A percentile compares a stretch with the other conserved stretches of the same genome.
phyloP scores from a whole-genome alignment of 495 filamentous ascomycete genomes.

The Sordaria brevicollis region DNA sequence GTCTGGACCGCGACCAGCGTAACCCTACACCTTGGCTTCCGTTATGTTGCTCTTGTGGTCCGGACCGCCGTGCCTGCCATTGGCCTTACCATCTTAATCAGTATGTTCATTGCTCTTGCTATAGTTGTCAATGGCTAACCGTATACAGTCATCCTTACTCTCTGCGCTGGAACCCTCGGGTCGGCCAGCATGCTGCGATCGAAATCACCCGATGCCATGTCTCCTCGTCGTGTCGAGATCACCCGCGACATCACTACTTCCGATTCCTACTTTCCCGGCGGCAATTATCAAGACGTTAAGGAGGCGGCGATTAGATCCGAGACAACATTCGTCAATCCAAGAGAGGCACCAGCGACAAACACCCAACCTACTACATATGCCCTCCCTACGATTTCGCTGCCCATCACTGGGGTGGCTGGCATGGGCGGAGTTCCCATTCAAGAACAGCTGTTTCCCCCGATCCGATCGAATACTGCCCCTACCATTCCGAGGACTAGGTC shows the following conservation, averaged over 20 bases:
- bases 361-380: slow-evolving; percentile 6
- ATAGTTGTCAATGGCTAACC: slow-evolving; percentile 1
- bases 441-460: slow-evolving; percentile 10
- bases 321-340: slow-evolving; percentile 25
- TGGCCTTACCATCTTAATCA: slow-evolving; percentile 38
- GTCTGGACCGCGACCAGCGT: slow-evolving; percentile 43
- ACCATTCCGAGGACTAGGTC: not conserved
- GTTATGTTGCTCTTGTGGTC: slow-evolving; percentile 26
- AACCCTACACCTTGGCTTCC: slow-evolving; percentile 35
- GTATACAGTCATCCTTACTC: slow-evolving; percentile 15
- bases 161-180: slow-evolving; percentile 13
- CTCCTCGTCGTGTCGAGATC: slow-evolving; percentile 18
- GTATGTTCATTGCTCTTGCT: slow-evolving; percentile 18
- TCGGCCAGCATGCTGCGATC: slow-evolving; percentile 6
- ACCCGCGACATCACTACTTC: slow-evolving; percentile 32
- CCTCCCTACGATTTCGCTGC: slow-evolving; percentile 14
- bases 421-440: slow-evolving; percentile 10
- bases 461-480: slow-evolving; percentile 1
- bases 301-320: slow-evolving; percentile 25
- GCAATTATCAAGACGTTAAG: slow-evolving; percentile 37
- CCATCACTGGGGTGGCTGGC: slow-evolving; percentile 10
- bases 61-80: slow-evolving; percentile 40
- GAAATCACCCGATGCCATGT: slow-evolving; percentile 21
- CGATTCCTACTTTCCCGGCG: slow-evolving; percentile 33
- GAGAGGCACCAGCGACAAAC: slow-evolving; percentile 16